Conservation (phyloP, 257 asterid genomes). For the Forsythia suspensa region DNA sequence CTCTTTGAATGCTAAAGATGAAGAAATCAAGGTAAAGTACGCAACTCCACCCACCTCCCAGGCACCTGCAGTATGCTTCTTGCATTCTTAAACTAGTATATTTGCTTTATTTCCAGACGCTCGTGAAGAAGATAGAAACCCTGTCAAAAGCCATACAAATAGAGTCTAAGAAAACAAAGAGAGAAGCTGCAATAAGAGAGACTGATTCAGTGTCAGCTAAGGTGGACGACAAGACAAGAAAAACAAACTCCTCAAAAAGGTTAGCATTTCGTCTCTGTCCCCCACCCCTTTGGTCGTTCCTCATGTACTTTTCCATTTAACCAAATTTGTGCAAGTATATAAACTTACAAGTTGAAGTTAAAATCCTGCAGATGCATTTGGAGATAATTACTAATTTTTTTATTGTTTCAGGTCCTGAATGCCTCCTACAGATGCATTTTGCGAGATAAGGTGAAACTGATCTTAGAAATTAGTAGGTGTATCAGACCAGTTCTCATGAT, state of each 20-base stretch:
- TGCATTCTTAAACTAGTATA: neutral
- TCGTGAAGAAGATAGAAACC: slow-evolving; percentile 66
- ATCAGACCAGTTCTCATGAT: slow-evolving; percentile 19
- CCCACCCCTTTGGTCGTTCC: neutral
- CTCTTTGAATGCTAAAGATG: slow-evolving; percentile 62
- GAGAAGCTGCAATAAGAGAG: slow-evolving; percentile 65
- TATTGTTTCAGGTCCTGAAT: slow-evolving; percentile 34
- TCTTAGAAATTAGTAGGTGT: slow-evolving; percentile 5
- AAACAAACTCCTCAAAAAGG: slow-evolving; percentile 51
- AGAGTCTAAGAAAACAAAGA: slow-evolving; percentile 65
- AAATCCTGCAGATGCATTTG: neutral
- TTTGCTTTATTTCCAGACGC: slow-evolving; percentile 42
- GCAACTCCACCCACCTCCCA: neutral
- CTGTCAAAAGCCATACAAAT: slow-evolving; percentile 68
- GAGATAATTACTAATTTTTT: slow-evolving; percentile 10
- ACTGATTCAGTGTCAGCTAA: slow-evolving; percentile 40
- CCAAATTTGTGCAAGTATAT: neutral
- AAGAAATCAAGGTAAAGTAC: slow-evolving; percentile 64
- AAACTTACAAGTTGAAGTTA: neutral
- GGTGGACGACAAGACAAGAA: slow-evolving; percentile 40
- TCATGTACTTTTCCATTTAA: neutral
- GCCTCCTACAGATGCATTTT: slow-evolving; percentile 33
- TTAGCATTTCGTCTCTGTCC: slow-evolving; percentile 10
- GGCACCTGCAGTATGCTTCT: neutral
- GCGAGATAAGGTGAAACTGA: neutral